These are phyloP conservation scores for Quercus dentata DNA, from an alignment of 306 rosid genomes.

Conservation along the genomic window DNA sequence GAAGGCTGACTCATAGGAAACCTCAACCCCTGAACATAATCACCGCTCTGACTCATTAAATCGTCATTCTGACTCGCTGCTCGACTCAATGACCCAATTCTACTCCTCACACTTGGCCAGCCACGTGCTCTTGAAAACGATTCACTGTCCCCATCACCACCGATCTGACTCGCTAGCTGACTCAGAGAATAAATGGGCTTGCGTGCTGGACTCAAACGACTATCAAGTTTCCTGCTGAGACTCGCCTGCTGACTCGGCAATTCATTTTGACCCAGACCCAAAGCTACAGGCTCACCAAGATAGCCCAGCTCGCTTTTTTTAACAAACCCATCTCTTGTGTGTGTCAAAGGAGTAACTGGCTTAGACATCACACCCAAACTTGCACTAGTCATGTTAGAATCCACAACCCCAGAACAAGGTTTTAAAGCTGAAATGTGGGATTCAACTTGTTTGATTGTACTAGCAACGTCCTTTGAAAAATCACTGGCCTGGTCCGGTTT, in stretches of 20 bases:
- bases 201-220: constrained; percentile 7
- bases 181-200: constrained; percentile 11
- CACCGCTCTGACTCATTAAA: constrained; percentile 22
- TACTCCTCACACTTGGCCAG: constrained; percentile 6
- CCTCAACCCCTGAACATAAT: constrained; percentile 47
- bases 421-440: constrained; percentile 58
- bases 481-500: constrained; percentile 22
- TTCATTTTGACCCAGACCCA: constrained; percentile 14
- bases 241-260: constrained; percentile 11
- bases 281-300: neutral
- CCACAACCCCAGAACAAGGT: constrained; percentile 23
- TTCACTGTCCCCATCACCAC: neutral
- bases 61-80: constrained; percentile 6
- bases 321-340: constrained; percentile 2
- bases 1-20: constrained; percentile 32
- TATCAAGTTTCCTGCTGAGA: constrained; percentile 16
- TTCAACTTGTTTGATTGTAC: constrained; percentile 54
- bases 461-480: constrained; percentile 41
- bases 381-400: constrained; percentile 13
- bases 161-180: constrained; percentile 15
- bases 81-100: constrained; percentile 20
- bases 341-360: constrained; percentile 3
- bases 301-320: neutral
- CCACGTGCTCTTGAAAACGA: constrained; percentile 13
- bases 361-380: constrained; percentile 1